phyloP scores from a whole-genome alignment of 306 rosid species.

The Trichosanthes cucumerina region DNA sequence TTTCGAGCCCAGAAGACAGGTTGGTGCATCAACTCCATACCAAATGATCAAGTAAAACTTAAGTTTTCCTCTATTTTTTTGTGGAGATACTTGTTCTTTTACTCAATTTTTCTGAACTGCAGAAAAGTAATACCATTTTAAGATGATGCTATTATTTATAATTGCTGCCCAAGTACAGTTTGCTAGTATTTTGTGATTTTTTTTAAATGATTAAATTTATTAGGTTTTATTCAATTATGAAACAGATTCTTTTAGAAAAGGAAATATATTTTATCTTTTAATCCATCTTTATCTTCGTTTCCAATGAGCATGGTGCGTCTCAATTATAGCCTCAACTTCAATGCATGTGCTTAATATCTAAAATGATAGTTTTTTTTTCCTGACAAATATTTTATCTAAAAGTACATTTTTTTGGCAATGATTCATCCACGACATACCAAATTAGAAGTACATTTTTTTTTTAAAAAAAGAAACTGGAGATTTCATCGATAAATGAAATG shows the following conservation, averaged over 20 bases:
- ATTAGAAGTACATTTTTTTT: background rate
- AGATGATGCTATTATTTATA: background rate
- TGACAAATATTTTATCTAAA: background rate
- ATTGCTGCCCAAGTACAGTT: background rate
- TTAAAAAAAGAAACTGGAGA: too few relatives aligned
- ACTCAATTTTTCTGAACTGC: background rate
- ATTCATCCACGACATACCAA: background rate
- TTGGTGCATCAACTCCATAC: slow-evolving; percentile 19
- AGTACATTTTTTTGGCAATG: background rate
- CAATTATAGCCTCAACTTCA: background rate
- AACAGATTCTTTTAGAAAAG: background rate
- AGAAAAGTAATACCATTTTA: background rate
- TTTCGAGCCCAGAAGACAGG: slow-evolving; percentile 99
- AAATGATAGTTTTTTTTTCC: background rate
- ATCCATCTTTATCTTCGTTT: background rate
- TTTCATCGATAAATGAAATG: too few relatives aligned
- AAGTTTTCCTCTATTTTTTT: background rate
- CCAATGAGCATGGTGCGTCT: background rate
- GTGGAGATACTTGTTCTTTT: background rate
- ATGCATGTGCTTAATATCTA: background rate
- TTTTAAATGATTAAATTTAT: background rate
- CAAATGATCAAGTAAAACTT: background rate
- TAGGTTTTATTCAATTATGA: background rate
- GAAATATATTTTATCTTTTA: background rate
- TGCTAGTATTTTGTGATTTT: background rate